Conservation (phyloP, 2,329 filamentous ascomycete genomes). For the Atkinsonella hypoxylon region DNA sequence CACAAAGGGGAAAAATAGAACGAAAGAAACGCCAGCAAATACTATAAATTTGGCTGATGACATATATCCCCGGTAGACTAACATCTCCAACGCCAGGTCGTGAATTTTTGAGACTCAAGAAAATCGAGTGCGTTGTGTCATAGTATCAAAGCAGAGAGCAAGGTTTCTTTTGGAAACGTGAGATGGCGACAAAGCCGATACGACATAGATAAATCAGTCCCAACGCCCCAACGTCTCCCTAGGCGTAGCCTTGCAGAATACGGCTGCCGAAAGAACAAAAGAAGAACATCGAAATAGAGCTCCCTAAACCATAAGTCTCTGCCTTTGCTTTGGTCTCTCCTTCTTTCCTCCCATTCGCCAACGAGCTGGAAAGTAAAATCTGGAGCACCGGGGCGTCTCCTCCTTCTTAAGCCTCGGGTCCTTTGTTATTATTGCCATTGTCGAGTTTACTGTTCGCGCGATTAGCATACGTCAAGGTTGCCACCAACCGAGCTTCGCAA, state of each 20-base stretch:
- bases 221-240: constrained; percentile 18
- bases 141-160: constrained; percentile 20
- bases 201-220: constrained; percentile 14
- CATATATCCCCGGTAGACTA: constrained; percentile 24
- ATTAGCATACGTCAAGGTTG: constrained; percentile 3
- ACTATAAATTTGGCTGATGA: constrained; percentile 25
- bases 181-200: constrained; percentile 11
- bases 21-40: constrained; percentile 11
- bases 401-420: not conserved
- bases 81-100: constrained; percentile 30
- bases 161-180: constrained; percentile 11
- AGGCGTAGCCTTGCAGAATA: constrained; percentile 11
- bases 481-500: not conserved
- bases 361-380: too few relatives aligned
- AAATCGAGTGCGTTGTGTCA: constrained; percentile 18
- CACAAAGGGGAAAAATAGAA: not conserved
- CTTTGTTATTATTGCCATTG: not conserved
- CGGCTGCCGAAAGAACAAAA: constrained; percentile 13
- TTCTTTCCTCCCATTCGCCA: not conserved
- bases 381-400: too few relatives aligned
- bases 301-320: constrained; percentile 3
- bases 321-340: constrained; percentile 2
- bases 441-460: not conserved
- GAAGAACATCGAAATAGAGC: constrained; percentile 13
- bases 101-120: constrained; percentile 21